Conservation (phyloP, 805 yeast genomes). For the Zygosaccharomyces pseudorouxii region DNA sequence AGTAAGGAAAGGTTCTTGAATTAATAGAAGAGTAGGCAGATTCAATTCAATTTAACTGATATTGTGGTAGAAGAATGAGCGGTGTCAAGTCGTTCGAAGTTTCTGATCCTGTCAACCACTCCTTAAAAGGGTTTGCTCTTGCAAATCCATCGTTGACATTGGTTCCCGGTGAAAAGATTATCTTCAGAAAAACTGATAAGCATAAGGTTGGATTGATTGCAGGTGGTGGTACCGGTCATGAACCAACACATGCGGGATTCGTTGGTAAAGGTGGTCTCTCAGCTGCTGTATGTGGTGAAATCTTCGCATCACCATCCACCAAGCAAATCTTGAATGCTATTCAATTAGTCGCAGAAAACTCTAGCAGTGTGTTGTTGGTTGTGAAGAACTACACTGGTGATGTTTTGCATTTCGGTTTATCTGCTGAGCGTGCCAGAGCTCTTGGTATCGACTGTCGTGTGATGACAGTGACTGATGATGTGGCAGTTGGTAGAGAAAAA, state of each 20-base stretch:
- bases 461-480: conserved; percentile 84
- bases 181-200: conserved; percentile 34
- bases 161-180: conserved; percentile 37
- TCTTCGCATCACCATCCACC: conserved; percentile 95
- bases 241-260: conserved; percentile 89
- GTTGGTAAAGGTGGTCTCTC: conserved; percentile 80
- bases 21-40: neutral
- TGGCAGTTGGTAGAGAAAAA: conserved; percentile 85
- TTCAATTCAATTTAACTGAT: neutral
- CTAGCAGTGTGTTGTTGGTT: conserved; percentile 63
- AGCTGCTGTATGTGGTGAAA: conserved; percentile 84
- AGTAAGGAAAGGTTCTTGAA: neutral
- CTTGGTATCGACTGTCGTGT: conserved; percentile 69
- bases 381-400: conserved; percentile 96
- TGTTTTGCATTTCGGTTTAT: conserved; percentile 85
- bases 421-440: conserved; percentile 81
- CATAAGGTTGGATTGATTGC: conserved; percentile 68
- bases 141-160: conserved; percentile 38
- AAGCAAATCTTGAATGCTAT: conserved; percentile 74
- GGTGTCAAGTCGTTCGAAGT: conserved; percentile 39
- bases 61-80: conserved; percentile 6
- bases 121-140: conserved; percentile 38
- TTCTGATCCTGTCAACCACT: conserved; percentile 35
- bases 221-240: conserved; percentile 97
- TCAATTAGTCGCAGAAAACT: conserved; percentile 34